Evolutionary conservation across 1,284 basidiomycete species (phyloP), one percentile per base, ranked within the genome.

Genomic region (Austroboletus niveus): DNA sequence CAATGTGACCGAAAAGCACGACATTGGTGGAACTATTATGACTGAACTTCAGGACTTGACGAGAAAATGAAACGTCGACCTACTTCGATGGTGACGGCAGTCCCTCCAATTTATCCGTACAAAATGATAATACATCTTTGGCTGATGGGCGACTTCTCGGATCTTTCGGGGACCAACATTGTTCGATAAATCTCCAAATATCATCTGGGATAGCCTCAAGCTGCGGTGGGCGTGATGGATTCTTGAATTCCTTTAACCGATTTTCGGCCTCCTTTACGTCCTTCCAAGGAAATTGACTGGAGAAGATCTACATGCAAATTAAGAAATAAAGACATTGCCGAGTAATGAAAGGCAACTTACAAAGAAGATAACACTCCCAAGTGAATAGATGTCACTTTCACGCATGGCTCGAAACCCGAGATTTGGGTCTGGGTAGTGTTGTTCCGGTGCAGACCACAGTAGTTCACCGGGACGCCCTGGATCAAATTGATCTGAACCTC

Each of bases 131-230:
- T 4, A 45, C 48, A 3, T 36, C 49, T 6, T 38, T 11, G 1
- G 55, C 55, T 1, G 47, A 30, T 27, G 55, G 55, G 1, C 55
- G 42, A 15, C 15, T 35, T 2, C 1, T 1, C 5, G 54, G 55
- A 8, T 1, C 5, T n/a, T 8, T 36, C 11, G 49, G 47, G 8
- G 55, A 57, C 55, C 55, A 56, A 34, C 55, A 56, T 15, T 9
- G 20, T 10, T 52, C 40, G 5, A 56, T 44, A 11, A 56, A 49
- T 8, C 22, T 10, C 55, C 55, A 56, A 14, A 53, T 36, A 8
- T 0, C 10, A n/a, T 57, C 32, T 5, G 49, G 43, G 20, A 56
- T 36, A 24, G 8, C 14, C 40, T 20, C 31, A 35, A 46, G 55
- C 44, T 35, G 44, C 20, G 0, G 15, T n/a, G 55, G 55, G 14